Conservation (phyloP, 2,329 filamentous ascomycete species). For the Chrysoporthe puriensis region DNA sequence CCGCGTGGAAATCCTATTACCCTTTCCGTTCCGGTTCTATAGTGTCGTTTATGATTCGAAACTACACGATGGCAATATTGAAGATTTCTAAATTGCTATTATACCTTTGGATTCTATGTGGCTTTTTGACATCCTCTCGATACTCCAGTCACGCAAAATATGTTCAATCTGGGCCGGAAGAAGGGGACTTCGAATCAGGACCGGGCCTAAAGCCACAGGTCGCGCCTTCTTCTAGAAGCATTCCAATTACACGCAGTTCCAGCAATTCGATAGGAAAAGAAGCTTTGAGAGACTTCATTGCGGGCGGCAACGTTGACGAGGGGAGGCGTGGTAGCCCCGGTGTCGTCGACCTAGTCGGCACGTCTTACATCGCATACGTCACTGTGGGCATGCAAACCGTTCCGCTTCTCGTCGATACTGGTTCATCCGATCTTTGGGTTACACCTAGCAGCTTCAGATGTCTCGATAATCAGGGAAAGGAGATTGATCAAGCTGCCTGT, state of each 20-base stretch:
- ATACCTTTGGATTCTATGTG: background rate
- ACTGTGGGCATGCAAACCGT: slow-evolving; percentile 33
- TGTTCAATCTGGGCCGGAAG: background rate
- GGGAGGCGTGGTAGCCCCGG: background rate
- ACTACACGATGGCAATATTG: too few species aligned
- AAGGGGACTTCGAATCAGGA: background rate
- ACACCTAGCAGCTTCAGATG: slow-evolving; percentile 18
- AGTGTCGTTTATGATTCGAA: background rate
- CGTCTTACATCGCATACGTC: slow-evolving; percentile 36
- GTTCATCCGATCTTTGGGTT: slow-evolving; percentile 31
- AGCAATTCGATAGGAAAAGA: background rate
- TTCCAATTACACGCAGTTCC: background rate
- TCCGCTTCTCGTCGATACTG: slow-evolving; percentile 36
- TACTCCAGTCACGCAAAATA: background rate
- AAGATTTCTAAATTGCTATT: background rate
- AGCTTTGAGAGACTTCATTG: slow-evolving; percentile 7
- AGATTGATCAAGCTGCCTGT: background rate
- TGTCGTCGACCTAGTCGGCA: slow-evolving; percentile 5
- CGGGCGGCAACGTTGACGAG: background rate
- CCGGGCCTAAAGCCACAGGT: background rate
- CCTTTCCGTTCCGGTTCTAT: background rate
- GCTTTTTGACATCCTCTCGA: background rate
- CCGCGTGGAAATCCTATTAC: background rate
- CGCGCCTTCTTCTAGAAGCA: background rate
- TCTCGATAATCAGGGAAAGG: slow-evolving; percentile 11